A percentile compares a stretch with the other conserved stretches of the same genome.
Conservation (phyloP, 2,329 filamentous ascomycete genomes). For the Aureobasidium sp. region DNA sequence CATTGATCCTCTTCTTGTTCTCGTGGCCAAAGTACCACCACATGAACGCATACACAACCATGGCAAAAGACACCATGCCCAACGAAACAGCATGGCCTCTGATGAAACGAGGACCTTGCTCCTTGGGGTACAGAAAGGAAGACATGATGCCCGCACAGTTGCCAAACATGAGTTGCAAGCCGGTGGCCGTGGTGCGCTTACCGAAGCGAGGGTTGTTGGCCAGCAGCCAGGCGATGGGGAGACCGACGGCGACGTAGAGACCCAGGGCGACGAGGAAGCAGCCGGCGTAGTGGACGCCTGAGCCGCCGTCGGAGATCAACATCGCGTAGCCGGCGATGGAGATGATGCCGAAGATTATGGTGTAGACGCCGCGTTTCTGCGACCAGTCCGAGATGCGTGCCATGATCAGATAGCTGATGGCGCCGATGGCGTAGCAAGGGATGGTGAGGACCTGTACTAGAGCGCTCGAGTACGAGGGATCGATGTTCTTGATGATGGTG, state of each 20-base stretch:
- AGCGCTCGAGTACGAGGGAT: constrained; percentile 56
- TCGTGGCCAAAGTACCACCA: constrained; percentile 30
- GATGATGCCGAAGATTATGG: constrained; percentile 51
- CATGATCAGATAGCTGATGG: constrained; percentile 56
- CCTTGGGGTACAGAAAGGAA: constrained; percentile 35
- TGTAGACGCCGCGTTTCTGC: constrained; percentile 57
- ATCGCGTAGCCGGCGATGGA: constrained; percentile 48
- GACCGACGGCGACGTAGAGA: constrained; percentile 52
- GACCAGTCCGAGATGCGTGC: constrained; percentile 59
- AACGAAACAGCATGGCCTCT: constrained; percentile 46
- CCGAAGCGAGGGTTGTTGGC: constrained; percentile 66
- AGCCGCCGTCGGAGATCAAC: constrained; percentile 50
- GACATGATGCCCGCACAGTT: constrained; percentile 64
- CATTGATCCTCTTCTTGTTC: constrained; percentile 31
- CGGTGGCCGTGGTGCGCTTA: constrained; percentile 64
- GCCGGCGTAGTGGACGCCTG: constrained; percentile 63
- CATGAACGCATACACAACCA: constrained; percentile 30
- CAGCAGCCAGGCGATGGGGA: constrained; percentile 51
- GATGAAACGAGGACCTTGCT: constrained; percentile 38
- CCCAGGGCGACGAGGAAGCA: constrained; percentile 70
- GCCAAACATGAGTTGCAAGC: constrained; percentile 60
- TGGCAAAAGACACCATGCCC: constrained; percentile 38
- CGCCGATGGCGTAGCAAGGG: constrained; percentile 66
- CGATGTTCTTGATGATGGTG: constrained; percentile 65
- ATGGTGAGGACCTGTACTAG: constrained; percentile 60